phyloP scores from a whole-genome alignment of 2,329 filamentous ascomycete genomes.

The Colletotrichum tamarilloi region DNA sequence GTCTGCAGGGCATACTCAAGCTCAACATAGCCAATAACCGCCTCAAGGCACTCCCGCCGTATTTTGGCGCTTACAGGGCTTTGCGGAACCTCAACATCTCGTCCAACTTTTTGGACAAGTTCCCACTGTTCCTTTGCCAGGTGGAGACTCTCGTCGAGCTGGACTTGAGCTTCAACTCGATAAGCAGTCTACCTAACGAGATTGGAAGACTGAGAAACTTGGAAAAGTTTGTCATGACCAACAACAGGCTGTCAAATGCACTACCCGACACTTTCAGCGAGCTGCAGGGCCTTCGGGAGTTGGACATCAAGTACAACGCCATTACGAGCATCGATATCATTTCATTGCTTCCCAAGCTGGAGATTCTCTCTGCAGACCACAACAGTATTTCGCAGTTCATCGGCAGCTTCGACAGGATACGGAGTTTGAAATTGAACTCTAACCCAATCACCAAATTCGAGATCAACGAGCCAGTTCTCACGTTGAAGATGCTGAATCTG shows the following conservation, averaged over 20 bases:
- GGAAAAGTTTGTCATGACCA: constrained; percentile 93
- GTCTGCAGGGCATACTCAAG: constrained; percentile 81
- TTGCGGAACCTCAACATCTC: constrained; percentile 90
- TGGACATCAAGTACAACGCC: constrained; percentile 94
- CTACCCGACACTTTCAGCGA: constrained; percentile 79
- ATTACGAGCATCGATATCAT: constrained; percentile 91
- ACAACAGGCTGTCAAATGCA: constrained; percentile 84
- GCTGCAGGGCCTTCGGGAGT: constrained; percentile 84
- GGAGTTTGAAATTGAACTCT: constrained; percentile 89
- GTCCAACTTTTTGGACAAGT: constrained; percentile 88
- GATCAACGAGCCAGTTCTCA: constrained; percentile 79
- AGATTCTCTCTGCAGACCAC: constrained; percentile 90
- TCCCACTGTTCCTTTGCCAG: constrained; percentile 87
- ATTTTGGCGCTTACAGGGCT: constrained; percentile 83
- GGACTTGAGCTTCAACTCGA: constrained; percentile 96
- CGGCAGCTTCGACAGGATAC: constrained; percentile 86
- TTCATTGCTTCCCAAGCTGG: constrained; percentile 84
- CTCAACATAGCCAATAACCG: constrained; percentile 95
- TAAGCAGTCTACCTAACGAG: constrained; percentile 78
- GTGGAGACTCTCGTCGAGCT: constrained; percentile 88
- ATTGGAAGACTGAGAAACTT: constrained; percentile 83
- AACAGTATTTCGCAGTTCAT: constrained; percentile 92
- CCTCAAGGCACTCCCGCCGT: constrained; percentile 79
- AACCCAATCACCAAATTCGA: constrained; percentile 97
- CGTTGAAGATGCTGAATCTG: constrained; percentile 86